Evolutionary conservation across 805 yeast species (phyloP).

Genomic region (Candida glaebosa): DNA sequence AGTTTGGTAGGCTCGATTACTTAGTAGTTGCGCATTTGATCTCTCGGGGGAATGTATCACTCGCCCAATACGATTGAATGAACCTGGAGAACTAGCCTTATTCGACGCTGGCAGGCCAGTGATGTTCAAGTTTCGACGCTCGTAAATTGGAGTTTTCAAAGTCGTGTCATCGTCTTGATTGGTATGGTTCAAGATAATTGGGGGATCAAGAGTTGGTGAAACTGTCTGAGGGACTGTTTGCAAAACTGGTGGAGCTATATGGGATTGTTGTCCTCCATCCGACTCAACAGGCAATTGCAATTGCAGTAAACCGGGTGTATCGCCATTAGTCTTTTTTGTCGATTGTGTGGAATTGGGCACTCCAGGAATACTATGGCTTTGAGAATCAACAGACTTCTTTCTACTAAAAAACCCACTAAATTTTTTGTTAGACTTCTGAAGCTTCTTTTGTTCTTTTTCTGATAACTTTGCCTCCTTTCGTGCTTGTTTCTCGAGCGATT

Average conservation of each 20-base stretch:
- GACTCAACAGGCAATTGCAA: neutral
- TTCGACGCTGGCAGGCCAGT: neutral
- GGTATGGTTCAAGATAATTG: neutral
- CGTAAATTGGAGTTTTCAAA: too few species aligned
- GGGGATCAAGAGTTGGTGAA: neutral
- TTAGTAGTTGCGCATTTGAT: neutral
- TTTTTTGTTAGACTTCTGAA: neutral
- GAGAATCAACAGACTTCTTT: constrained; percentile 1
- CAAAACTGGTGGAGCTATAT: too few species aligned
- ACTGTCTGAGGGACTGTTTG: too few species aligned
- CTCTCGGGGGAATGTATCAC: neutral
- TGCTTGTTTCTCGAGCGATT: constrained; percentile 8
- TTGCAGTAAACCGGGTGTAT: too few species aligned
- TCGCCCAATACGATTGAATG: neutral
- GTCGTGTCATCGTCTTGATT: neutral
- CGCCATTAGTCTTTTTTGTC: too few species aligned
- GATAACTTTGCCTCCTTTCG: constrained; percentile 7
- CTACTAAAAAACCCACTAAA: constrained; percentile 4
- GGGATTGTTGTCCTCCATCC: neutral
- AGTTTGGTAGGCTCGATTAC: neutral
- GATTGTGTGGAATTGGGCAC: too few species aligned
- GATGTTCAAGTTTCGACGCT: neutral
- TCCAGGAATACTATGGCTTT: neutral
- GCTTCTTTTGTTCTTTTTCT: constrained; percentile 6
- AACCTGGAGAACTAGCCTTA: neutral